Conservation (phyloP, 371 early-diverging fungal genomes). For the Mucor racemosus region DNA sequence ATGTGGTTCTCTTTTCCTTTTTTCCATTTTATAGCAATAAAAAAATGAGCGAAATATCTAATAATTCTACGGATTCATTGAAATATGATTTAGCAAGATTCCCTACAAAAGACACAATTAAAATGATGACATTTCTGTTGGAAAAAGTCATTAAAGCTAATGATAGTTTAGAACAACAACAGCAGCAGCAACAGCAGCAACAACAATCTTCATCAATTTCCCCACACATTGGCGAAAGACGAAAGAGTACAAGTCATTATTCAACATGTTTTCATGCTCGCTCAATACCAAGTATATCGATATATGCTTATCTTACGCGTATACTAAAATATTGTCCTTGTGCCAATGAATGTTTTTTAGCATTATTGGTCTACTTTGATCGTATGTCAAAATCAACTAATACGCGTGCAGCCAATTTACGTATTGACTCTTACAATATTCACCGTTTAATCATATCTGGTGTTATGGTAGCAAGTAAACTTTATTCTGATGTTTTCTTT, state of each 20-base stretch:
- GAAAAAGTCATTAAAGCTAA: slow-evolving; percentile 63
- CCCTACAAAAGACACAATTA: slow-evolving; percentile 69
- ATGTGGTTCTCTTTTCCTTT: not conserved
- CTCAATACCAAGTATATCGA: slow-evolving; percentile 86
- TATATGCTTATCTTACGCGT: slow-evolving; percentile 80
- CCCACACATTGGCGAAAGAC: slow-evolving; percentile 13
- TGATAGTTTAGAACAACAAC: slow-evolving; percentile 41
- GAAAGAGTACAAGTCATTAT: slow-evolving; percentile 23
- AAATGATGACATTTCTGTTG: slow-evolving; percentile 64
- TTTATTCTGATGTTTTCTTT: slow-evolving; percentile 89
- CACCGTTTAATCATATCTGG: slow-evolving; percentile 89
- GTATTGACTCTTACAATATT: slow-evolving; percentile 86
- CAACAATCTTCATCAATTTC: slow-evolving; percentile 17
- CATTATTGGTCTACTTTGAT: slow-evolving; percentile 84
- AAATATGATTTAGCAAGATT: slow-evolving; percentile 59
- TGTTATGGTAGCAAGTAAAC: slow-evolving; percentile 83
- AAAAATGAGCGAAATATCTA: not conserved
- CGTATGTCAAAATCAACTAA: slow-evolving; percentile 63
- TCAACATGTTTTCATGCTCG: slow-evolving; percentile 83
- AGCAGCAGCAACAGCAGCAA: slow-evolving; percentile 38
- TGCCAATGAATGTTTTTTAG: slow-evolving; percentile 84
- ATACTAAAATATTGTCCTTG: slow-evolving; percentile 93
- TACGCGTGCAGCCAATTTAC: slow-evolving; percentile 52
- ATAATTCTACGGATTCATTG: not conserved
- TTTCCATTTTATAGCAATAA: not conserved